Evolutionary conservation across 805 yeast species (phyloP), one percentile per base, ranked within the genome.

Genomic region (Starmerella apis): DNA sequence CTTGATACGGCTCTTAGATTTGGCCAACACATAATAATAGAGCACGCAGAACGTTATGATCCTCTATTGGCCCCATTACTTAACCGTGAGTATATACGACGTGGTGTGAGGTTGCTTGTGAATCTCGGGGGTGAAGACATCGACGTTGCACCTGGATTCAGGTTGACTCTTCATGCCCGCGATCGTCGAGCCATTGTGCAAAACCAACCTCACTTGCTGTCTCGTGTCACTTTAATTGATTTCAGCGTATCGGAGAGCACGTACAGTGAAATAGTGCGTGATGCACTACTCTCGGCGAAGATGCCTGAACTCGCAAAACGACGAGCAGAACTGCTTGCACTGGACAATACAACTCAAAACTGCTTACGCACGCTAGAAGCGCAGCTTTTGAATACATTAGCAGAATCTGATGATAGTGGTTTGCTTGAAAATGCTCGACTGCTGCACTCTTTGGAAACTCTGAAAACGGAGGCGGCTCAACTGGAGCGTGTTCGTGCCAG

Each of bases 1-100:
- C 60, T 90, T 14, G 95, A 87, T 61, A 83, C 86, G 59, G 81
- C 94, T 0, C 62, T 88, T 24, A 70, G 92, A 55, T 88, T 88
- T 70, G 96, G 97, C 4, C 86, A 85, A 2, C 59, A 76, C 0
- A 68, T 90, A 7, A 61, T 88, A 13, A 72, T 90, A 16, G 78
- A 78, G 56, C 90, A 90, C 65, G 87, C 88, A 3, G 96, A 90
- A 60, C 68, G 73, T 56, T 80, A 76, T 60, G 90, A 90, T 61
- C 94, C 96, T 0, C 66, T 84, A 7, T 61, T 90, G 10, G 76
- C 76, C 50, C 71, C 82, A 0, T 64, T 90, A 1, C 63, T 90
- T 43, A 71, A 77, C 42, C 69, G 71, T 28, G 94, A 86, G 51
- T 71, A 76, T 33, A 36, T 72, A 25, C 68, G 71, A 25, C 71